Evolutionary conservation across 2,329 filamentous ascomycete genomes (phyloP).

Genomic region (Apiospora pterosperma): DNA sequence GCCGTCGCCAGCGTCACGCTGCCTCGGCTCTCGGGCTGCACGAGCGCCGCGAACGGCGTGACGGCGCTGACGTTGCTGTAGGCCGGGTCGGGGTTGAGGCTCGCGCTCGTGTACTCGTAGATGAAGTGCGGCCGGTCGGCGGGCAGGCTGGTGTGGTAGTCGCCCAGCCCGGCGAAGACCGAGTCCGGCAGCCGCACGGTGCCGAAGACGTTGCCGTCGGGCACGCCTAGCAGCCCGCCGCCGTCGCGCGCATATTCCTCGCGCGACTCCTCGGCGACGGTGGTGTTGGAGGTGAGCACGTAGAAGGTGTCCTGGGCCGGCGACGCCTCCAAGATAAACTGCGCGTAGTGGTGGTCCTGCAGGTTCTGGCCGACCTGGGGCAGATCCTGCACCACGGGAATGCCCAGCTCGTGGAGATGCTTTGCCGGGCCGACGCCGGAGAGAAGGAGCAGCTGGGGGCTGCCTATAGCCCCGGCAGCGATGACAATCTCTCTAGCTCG

Average conservation of each 20-base stretch:
- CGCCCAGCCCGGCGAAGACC: constrained; percentile 10
- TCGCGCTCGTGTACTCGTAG: constrained; percentile 10
- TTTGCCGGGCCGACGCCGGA: constrained; percentile 24
- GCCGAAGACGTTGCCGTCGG: background rate
- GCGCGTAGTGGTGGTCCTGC: constrained; percentile 15
- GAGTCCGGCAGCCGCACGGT: constrained; percentile 11
- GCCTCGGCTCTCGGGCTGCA: constrained; percentile 17
- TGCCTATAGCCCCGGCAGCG: constrained; percentile 22
- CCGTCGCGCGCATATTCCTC: background rate
- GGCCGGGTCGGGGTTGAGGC: constrained; percentile 39
- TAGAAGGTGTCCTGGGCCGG: background rate
- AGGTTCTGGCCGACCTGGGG: constrained; percentile 27
- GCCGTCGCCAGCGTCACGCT: constrained; percentile 41
- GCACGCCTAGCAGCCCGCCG: background rate
- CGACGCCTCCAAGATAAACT: constrained; percentile 12
- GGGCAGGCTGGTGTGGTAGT: constrained; percentile 11
- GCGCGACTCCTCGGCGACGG: background rate
- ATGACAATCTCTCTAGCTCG: constrained; percentile 26
- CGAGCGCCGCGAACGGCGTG: constrained; percentile 26
- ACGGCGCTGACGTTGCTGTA: constrained; percentile 32
- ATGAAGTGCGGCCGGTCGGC: constrained; percentile 14
- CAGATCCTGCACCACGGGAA: constrained; percentile 23
- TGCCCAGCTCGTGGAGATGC: constrained; percentile 19
- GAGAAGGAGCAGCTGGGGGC: constrained; percentile 26
- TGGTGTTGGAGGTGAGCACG: background rate